Base-by-base conservation (phyloP, 305 asterid genomes). In the Solanum hybrid region DNA sequence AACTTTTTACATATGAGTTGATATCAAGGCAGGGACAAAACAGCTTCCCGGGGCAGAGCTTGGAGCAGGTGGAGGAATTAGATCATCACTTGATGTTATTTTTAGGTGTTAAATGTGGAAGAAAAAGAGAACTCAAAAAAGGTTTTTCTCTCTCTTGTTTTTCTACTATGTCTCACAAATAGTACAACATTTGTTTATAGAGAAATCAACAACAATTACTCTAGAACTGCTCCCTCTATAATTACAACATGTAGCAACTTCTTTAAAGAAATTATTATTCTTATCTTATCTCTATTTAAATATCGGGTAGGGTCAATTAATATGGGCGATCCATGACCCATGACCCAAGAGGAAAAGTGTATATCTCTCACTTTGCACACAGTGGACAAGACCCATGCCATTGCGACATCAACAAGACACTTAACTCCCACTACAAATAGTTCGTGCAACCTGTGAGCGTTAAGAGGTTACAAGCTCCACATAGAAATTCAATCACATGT, bases 51-150 rank as follows among this genome's bases (percentile, higher is more conserved):
- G 29, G 84, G 84, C 84, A 73, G 89, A 87, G 31, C 73, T 73
- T 22, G 86, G 64, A 4, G 92, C 91, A 36, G 93, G 42, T 28
- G 93, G 91, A 61, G 91, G 46, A 57, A 33, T 40, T 78, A 24
- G 89, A 22, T 86, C 22, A 6, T 89, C 64, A 46, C 22, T 14
- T 46, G 64, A 16, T 51, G 64, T 51, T 51, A 51, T 51, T 51
- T 51, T 51, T 51, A 51, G 64, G 64, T 51, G 64, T 51, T 51
- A 51, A 51, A 51, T 51, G 64, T 51, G 64, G 64, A 51, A 51
- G 64, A 51, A 51, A 51, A 51, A 51, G 64, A 51, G 64, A 51
- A 51, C 0, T 51, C 64, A 14, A 51, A 51, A 51, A 16, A 0
- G 64, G 0, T 51, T 51, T 16, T 14, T 46, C 61, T 51, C 64